A percentile compares a stretch with the other conserved stretches of the same genome.
These are phyloP conservation scores for Umbelopsis ramanniana DNA, from an alignment of 192 early-diverging fungal species.

Conservation along the genomic window DNA sequence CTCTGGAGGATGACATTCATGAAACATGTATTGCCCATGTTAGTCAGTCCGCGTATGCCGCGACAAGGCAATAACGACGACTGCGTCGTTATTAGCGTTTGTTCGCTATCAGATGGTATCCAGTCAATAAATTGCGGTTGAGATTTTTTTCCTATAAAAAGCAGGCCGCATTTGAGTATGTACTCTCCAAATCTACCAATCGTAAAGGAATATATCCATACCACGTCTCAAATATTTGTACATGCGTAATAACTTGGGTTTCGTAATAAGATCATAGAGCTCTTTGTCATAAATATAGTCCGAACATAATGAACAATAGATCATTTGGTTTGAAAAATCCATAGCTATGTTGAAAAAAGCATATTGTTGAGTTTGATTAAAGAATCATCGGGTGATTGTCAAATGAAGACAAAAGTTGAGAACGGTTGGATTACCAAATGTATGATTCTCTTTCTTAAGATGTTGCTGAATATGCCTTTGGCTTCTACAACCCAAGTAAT, in stretches of 20 bases:
- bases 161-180: conserved; percentile 41
- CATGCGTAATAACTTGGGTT: conserved; percentile 28
- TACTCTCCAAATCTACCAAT: conserved; percentile 47
- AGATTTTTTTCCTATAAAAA: conserved; percentile 55
- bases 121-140: conserved; percentile 51
- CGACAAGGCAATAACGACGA: conserved; percentile 54
- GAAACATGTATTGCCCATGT: conserved; percentile 96
- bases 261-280: conserved; percentile 53
- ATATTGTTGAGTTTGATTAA: conserved; percentile 25
- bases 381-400: neutral
- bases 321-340: conserved; percentile 67
- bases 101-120: conserved; percentile 63
- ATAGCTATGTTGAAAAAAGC: conserved; percentile 60
- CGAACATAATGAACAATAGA: conserved; percentile 79
- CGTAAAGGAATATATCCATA: conserved; percentile 38
- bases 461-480: conserved; percentile 59
- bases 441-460: conserved; percentile 51
- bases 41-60: conserved; percentile 80
- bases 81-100: conserved; percentile 48
- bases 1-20: conserved; percentile 94
- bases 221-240: neutral
- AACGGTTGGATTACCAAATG: conserved; percentile 48
- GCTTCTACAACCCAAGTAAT: conserved; percentile 79
- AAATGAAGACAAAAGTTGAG: neutral
- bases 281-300: conserved; percentile 87